These are phyloP conservation scores for Rhytidhysteron rufulum DNA, from an alignment of 2,329 filamentous ascomycete genomes.

Conservation along the genomic window DNA sequence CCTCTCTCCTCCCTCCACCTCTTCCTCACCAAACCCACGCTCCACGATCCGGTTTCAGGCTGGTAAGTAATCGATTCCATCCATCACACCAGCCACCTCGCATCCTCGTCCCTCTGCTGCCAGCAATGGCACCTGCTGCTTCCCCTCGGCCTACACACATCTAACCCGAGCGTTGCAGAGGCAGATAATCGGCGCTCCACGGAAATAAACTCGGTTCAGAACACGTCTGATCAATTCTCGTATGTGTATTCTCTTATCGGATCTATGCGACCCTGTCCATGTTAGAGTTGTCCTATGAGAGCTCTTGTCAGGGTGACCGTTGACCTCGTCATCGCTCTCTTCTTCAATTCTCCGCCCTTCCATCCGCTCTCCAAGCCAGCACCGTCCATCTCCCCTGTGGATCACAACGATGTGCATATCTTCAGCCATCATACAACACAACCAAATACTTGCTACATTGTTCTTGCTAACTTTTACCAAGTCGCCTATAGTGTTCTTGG, in stretches of 20 bases:
- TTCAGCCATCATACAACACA: constrained; percentile 14
- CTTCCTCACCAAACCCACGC: constrained; percentile 4
- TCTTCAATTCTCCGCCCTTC: constrained; percentile 27
- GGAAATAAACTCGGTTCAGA: constrained; percentile 25
- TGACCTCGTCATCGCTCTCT: constrained; percentile 20
- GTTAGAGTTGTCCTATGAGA: constrained; percentile 10
- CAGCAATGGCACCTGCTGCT: constrained; percentile 8
- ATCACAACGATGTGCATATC: constrained; percentile 15
- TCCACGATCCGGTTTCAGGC: not conserved
- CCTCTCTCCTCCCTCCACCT: constrained; percentile 7
- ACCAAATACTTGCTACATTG: constrained; percentile 10
- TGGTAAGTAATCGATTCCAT: constrained; percentile 2
- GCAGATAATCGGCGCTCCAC: constrained; percentile 30
- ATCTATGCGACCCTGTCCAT: constrained; percentile 27
- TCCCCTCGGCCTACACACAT: constrained; percentile 17
- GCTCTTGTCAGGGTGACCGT: constrained; percentile 13
- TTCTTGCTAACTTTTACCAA: constrained; percentile 17
- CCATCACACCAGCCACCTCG: too few relatives aligned
- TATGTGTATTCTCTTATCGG: constrained; percentile 29
- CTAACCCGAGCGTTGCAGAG: constrained; percentile 29
- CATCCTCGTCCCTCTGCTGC: constrained; percentile 11
- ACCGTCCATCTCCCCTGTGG: constrained; percentile 16
- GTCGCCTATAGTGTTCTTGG: constrained; percentile 22
- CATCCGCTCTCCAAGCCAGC: constrained; percentile 26
- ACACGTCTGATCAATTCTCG: constrained; percentile 20